Evolutionary conservation across 768 basidiomycete species (phyloP).

Genomic region (Xerocomellus amylosporus): DNA sequence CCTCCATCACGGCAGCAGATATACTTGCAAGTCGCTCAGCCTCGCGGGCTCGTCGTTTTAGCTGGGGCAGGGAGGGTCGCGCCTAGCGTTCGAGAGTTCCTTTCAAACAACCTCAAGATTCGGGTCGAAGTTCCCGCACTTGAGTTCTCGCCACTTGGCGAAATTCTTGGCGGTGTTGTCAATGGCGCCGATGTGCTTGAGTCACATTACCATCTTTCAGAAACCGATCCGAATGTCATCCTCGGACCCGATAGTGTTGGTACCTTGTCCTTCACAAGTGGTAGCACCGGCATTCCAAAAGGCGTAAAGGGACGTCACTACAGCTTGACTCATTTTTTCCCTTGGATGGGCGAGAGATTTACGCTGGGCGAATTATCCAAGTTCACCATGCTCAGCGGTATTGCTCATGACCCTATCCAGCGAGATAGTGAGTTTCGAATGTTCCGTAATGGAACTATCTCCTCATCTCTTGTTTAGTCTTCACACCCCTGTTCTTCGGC

Average conservation of each 20-base stretch:
- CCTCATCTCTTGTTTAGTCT: slow-evolving; percentile 56
- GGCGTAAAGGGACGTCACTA: slow-evolving; percentile 96
- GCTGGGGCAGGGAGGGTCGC: slow-evolving; percentile 84
- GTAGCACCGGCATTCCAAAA: slow-evolving; percentile 97
- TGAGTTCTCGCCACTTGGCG: slow-evolving; percentile 62
- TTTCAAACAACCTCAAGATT: slow-evolving; percentile 73
- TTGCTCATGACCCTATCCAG: slow-evolving; percentile 98
- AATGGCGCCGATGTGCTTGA: slow-evolving; percentile 62
- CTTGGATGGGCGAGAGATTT: slow-evolving; percentile 96
- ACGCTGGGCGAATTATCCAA: slow-evolving; percentile 68
- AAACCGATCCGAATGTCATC: slow-evolving; percentile 73
- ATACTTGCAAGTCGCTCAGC: slow-evolving; percentile 90
- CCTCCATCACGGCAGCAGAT: slow-evolving; percentile 89
- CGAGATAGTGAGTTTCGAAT: slow-evolving; percentile 80
- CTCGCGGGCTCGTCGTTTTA: slow-evolving; percentile 86
- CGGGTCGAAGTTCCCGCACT: slow-evolving; percentile 90
- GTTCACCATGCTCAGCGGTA: slow-evolving; percentile 98
- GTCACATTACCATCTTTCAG: slow-evolving; percentile 46
- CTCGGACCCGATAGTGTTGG: slow-evolving; percentile 96
- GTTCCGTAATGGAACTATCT: background rate
- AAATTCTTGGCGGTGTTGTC: slow-evolving; percentile 60
- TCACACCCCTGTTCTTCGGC: slow-evolving; percentile 97
- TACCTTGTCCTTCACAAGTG: slow-evolving; percentile 94
- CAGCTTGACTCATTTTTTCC: slow-evolving; percentile 98
- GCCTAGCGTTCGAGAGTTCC: slow-evolving; percentile 79